Conservation (phyloP, 495 filamentous ascomycete species). For the Elaphomyces granulatus region DNA sequence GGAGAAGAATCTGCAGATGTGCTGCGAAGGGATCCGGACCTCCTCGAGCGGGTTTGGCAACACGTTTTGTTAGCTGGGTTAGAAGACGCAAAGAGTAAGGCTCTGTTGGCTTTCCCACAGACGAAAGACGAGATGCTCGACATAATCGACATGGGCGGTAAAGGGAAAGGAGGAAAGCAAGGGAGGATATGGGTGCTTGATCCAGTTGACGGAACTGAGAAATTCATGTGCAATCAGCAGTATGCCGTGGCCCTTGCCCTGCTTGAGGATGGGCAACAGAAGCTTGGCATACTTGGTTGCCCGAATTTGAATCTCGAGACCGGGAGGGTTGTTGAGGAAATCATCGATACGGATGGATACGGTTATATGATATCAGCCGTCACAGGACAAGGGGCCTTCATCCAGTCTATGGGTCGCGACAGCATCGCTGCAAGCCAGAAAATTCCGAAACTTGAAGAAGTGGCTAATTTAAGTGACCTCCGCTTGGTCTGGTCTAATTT, state of each 20-base stretch:
- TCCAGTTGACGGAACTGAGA: conserved; percentile 58
- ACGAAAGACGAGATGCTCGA: conserved; percentile 42
- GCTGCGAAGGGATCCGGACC: conserved; percentile 32
- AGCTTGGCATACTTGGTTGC: conserved; percentile 40
- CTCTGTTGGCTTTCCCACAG: conserved; percentile 26
- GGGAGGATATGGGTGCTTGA: conserved; percentile 50
- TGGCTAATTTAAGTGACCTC: conserved; percentile 20
- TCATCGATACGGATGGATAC: conserved; percentile 32
- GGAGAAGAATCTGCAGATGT: conserved; percentile 46
- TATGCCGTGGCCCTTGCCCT: conserved; percentile 51
- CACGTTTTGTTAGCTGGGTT: conserved; percentile 23
- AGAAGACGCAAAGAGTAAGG: conserved; percentile 25
- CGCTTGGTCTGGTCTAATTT: conserved; percentile 35
- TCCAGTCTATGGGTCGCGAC: conserved; percentile 32
- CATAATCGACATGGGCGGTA: conserved; percentile 46
- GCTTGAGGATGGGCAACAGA: conserved; percentile 31
- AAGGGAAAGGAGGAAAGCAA: conserved; percentile 23
- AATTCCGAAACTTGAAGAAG: conserved; percentile 10
- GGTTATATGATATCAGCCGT: conserved; percentile 45
- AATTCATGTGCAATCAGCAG: conserved; percentile 46
- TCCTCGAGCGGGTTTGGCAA: conserved; percentile 39
- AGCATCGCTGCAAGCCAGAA: conserved; percentile 13
- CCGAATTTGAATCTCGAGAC: conserved; percentile 34
- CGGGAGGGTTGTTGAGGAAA: conserved; percentile 30
- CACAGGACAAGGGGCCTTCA: conserved; percentile 39